A percentile compares a stretch with the other conserved stretches of the same genome.
phyloP scores from a whole-genome alignment of 1,284 basidiomycete genomes.

The Puccinia coronata region DNA sequence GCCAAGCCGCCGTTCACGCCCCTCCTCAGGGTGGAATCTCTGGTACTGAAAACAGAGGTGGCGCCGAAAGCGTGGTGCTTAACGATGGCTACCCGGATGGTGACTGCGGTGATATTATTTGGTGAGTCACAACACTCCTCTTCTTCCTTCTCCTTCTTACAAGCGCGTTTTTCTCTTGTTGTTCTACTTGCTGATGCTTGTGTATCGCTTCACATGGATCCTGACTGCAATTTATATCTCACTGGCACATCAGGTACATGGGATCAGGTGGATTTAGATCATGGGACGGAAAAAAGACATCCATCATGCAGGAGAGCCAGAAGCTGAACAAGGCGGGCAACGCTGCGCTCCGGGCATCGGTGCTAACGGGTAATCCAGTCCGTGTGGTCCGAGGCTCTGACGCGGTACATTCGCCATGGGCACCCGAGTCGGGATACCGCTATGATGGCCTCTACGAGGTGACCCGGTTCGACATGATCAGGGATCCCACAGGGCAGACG shows the following conservation, averaged over 20 bases:
- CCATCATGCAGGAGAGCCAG: conserved; percentile 7
- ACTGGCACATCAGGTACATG: conserved; percentile 32
- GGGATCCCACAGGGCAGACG: conserved; percentile 6
- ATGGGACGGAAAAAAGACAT: not conserved
- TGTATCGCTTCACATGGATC: not conserved
- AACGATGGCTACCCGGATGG: conserved; percentile 80
- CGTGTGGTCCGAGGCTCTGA: conserved; percentile 81
- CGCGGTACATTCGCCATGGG: conserved; percentile 65
- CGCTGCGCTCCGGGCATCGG: conserved; percentile 61
- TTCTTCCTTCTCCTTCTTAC: not conserved
- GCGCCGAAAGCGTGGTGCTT: conserved; percentile 75
- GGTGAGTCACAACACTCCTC: conserved; percentile 64
- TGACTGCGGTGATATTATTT: conserved; percentile 73
- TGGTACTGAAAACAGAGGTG: conserved; percentile 59
- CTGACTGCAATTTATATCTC: not conserved
- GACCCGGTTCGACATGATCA: conserved; percentile 57
- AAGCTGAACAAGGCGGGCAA: not conserved
- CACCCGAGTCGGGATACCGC: conserved; percentile 65
- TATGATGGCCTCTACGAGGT: conserved; percentile 80
- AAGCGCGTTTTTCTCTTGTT: not conserved
- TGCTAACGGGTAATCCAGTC: conserved; percentile 70
- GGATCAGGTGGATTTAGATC: conserved; percentile 23
- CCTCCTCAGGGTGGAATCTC: conserved; percentile 50
- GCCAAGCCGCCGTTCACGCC: conserved; percentile 53
- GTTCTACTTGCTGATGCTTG: not conserved